Conservation (phyloP, 164 flowering plant genomes). For the Berberis vulgaris region DNA sequence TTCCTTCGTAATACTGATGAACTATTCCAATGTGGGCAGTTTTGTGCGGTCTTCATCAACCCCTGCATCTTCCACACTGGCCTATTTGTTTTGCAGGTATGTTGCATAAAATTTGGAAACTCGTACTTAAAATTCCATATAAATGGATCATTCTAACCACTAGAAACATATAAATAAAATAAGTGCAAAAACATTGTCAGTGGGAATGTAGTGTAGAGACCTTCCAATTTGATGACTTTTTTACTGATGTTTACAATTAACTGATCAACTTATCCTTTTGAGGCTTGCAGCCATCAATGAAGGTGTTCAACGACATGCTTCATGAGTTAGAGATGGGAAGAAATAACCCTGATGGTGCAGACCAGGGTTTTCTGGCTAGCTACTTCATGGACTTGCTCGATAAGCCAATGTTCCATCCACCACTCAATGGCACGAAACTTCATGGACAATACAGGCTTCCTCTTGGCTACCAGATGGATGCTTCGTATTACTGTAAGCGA, state of each 20-base stretch:
- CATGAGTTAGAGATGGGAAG: conserved; percentile 49
- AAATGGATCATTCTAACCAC: too few relatives aligned
- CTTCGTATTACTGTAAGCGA: conserved; percentile 38
- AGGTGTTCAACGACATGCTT: conserved; percentile 71
- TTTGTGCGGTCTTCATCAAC: conserved; percentile 96
- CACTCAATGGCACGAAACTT: conserved; percentile 58
- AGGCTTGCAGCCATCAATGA: conserved; percentile 63
- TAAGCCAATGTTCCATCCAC: conserved; percentile 77
- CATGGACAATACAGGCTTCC: conserved; percentile 81
- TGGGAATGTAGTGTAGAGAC: neutral
- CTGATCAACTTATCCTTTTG: neutral
- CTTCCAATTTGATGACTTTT: neutral
- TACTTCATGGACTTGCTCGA: conserved; percentile 85
- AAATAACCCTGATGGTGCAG: conserved; percentile 83
- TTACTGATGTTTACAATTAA: neutral
- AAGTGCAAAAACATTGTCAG: too few relatives aligned
- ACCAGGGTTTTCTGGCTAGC: conserved; percentile 77
- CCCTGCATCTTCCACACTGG: conserved; percentile 99
- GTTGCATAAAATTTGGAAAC: neutral
- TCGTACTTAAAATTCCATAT: too few relatives aligned
- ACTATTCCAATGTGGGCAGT: conserved; percentile 90
- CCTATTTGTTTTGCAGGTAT: conserved; percentile 89
- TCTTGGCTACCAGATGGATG: conserved; percentile 98
- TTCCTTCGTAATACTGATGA: conserved; percentile 82
- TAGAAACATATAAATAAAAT: too few relatives aligned